A percentile compares a stretch with the other conserved stretches of the same genome.
Evolutionary conservation across 2,329 filamentous ascomycete genomes (phyloP).

Genomic region (Colletotrichum sp.): DNA sequence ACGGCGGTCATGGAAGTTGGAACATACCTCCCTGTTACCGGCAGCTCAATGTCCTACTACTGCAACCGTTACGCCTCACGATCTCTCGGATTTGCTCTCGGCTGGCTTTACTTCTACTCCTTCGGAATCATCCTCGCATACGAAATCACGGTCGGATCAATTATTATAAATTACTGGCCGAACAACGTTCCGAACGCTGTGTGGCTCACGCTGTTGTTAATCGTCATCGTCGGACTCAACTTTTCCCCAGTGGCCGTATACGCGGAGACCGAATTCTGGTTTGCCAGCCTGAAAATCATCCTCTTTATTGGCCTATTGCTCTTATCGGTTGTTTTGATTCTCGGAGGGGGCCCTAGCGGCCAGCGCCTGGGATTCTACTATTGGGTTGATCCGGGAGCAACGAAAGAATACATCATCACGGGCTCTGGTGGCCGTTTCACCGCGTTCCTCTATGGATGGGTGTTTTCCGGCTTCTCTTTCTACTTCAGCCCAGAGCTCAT

Average conservation of each 20-base stretch:
- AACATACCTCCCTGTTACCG: slow-evolving; percentile 54
- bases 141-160: slow-evolving; percentile 22
- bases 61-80: slow-evolving; percentile 39
- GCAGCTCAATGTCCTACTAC: slow-evolving; percentile 54
- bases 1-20: slow-evolving; percentile 55
- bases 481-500: slow-evolving; percentile 26
- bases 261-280: slow-evolving; percentile 63
- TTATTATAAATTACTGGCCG: slow-evolving; percentile 27
- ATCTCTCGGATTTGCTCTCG: slow-evolving; percentile 41
- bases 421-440: slow-evolving; percentile 23
- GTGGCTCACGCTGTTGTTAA: slow-evolving; percentile 23
- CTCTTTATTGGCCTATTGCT: slow-evolving; percentile 67
- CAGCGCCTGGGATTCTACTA: slow-evolving; percentile 24
- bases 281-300: slow-evolving; percentile 57
- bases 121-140: slow-evolving; percentile 40
- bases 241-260: slow-evolving; percentile 34
- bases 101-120: slow-evolving; percentile 44
- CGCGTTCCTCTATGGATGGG: slow-evolving; percentile 25
- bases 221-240: slow-evolving; percentile 22
- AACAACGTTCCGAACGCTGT: slow-evolving; percentile 18
- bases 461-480: slow-evolving; percentile 24
- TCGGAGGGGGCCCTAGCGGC: slow-evolving; percentile 23
- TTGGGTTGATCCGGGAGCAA: slow-evolving; percentile 16
- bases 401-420: slow-evolving; percentile 12
- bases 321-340: slow-evolving; percentile 51